Evolutionary conservation across 23 red algal genomes (phyloP).

Genomic region (Gracilaria domingensis): DNA sequence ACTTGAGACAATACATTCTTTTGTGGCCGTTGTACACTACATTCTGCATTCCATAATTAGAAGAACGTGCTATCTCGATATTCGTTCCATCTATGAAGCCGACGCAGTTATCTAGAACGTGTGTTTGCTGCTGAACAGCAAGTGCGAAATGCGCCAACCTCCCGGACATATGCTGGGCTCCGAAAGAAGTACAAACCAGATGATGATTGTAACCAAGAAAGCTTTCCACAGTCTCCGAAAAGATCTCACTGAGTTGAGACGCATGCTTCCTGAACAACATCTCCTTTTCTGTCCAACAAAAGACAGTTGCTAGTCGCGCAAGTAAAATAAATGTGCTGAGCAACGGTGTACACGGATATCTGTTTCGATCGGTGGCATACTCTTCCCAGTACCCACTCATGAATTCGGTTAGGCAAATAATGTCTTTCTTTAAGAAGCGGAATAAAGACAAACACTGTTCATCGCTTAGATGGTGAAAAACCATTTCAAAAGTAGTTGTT

Average conservation of each 20-base stretch:
- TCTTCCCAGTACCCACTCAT: neutral
- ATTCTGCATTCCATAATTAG: neutral
- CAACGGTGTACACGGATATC: too few species aligned
- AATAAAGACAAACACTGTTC: neutral
- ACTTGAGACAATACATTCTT: slow-evolving; percentile 17
- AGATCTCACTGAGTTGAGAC: neutral
- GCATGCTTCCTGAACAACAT: neutral
- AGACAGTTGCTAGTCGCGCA: too few species aligned
- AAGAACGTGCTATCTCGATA: neutral
- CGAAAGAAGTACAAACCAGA: too few species aligned
- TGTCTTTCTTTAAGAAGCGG: neutral
- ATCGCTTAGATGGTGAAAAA: neutral
- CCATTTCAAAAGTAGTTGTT: neutral
- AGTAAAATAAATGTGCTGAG: too few species aligned
- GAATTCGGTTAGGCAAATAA: neutral
- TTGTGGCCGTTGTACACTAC: slow-evolving; percentile 51
- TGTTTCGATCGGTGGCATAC: too few species aligned
- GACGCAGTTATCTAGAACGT: neutral
- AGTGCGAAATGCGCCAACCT: neutral
- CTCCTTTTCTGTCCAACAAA: neutral
- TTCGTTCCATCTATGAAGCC: slow-evolving; percentile 23
- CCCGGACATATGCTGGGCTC: neutral
- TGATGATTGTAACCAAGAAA: too few species aligned
- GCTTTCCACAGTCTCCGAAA: neutral
- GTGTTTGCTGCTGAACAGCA: neutral